Percentiles rank a stretch among this genome's conserved stretches.
Conservation (phyloP, 495 filamentous ascomycete genomes). For the Aspergillus funiculosus region DNA sequence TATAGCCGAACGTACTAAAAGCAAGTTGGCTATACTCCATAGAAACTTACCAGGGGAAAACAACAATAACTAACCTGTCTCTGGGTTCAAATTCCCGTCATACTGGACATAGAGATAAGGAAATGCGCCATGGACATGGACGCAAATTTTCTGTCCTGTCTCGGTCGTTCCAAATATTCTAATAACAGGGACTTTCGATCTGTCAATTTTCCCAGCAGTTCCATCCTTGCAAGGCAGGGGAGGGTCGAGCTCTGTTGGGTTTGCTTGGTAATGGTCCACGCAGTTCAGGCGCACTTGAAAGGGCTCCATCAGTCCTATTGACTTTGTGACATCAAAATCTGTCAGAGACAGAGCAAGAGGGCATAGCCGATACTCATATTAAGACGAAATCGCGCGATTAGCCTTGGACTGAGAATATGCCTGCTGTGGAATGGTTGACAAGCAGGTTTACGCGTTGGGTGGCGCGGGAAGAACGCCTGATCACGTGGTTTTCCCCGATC, state of each 20-base stretch:
- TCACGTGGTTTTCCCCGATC: constrained; percentile 27
- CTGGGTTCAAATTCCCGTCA: constrained; percentile 57
- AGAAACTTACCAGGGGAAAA: neutral
- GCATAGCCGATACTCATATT: constrained; percentile 11
- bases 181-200: constrained; percentile 76
- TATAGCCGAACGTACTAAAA: constrained; percentile 63
- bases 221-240: constrained; percentile 54
- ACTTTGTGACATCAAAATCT: constrained; percentile 18
- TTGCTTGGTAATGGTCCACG: constrained; percentile 85
- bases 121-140: constrained; percentile 92
- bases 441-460: constrained; percentile 17
- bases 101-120: constrained; percentile 94
- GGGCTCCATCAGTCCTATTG: constrained; percentile 47
- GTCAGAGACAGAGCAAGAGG: constrained; percentile 28
- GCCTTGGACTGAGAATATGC: neutral
- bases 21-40: constrained; percentile 15
- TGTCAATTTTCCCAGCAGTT: constrained; percentile 45
- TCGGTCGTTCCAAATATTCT: constrained; percentile 91
- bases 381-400: neutral
- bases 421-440: neutral
- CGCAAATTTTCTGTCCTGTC: constrained; percentile 92
- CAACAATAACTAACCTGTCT: constrained; percentile 51
- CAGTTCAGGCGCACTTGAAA: constrained; percentile 90
- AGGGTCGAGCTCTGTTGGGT: constrained; percentile 76
- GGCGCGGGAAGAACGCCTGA: constrained; percentile 26